phyloP scores from a whole-genome alignment of 1,284 basidiomycete species.

The Mycena citricolor region DNA sequence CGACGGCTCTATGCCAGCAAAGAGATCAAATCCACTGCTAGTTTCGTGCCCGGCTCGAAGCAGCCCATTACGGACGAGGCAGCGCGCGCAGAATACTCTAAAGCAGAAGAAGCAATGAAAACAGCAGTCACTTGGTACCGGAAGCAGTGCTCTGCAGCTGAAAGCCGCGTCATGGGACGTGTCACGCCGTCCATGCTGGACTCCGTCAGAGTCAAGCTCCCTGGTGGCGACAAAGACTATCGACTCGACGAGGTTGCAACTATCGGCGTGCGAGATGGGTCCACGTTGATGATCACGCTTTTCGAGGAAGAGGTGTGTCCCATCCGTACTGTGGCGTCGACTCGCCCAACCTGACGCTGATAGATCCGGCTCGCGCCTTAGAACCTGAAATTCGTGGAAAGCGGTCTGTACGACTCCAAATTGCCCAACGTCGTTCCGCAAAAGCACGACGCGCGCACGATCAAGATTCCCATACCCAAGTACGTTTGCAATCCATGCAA shows the following conservation, averaged over 20 bases:
- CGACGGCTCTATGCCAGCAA: constrained; percentile 25
- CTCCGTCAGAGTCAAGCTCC: constrained; percentile 62
- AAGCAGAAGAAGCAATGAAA: constrained; percentile 63
- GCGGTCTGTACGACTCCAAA: constrained; percentile 68
- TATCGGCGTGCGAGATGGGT: constrained; percentile 75
- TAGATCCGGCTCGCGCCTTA: constrained; percentile 34
- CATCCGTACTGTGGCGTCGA: constrained; percentile 8
- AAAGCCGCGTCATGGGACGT: constrained; percentile 71
- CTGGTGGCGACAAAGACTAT: constrained; percentile 38
- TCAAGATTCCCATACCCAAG: constrained; percentile 79
- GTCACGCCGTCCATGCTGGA: constrained; percentile 69
- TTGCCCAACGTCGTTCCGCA: constrained; percentile 72
- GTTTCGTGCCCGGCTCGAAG: constrained; percentile 56
- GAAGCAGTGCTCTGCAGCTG: constrained; percentile 65
- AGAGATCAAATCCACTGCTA: constrained; percentile 48
- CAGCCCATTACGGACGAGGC: constrained; percentile 51
- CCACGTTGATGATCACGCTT: constrained; percentile 65
- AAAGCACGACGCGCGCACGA: constrained; percentile 61
- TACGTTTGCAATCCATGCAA: constrained; percentile 32
- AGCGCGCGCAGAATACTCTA: constrained; percentile 54
- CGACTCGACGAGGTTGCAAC: constrained; percentile 71
- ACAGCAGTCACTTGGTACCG: constrained; percentile 65
- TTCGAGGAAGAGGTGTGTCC: constrained; percentile 70
- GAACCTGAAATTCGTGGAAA: constrained; percentile 72
- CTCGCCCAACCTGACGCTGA: constrained; percentile 10